Conservation (phyloP, 129 eudicot species). For the Artemisia tridentata region DNA sequence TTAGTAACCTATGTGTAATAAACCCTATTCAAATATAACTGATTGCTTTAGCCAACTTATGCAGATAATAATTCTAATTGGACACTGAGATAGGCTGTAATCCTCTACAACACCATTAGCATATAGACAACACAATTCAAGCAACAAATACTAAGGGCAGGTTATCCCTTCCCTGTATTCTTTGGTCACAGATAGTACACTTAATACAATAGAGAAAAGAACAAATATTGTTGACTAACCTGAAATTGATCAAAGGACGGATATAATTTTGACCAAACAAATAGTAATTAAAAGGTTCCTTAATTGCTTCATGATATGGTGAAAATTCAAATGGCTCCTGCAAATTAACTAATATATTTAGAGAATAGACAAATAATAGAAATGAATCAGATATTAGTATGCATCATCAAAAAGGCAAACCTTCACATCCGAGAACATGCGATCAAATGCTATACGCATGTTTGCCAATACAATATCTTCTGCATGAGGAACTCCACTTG, state of each 20-base stretch:
- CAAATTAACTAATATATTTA: conserved; percentile 27
- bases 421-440: conserved; percentile 76
- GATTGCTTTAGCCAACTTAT: background rate
- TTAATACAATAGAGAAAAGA: too few relatives aligned
- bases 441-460: conserved; percentile 83
- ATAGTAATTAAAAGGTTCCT: conserved; percentile 89
- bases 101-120: background rate
- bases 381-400: background rate
- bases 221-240: conserved; percentile 39
- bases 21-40: background rate
- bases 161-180: too few relatives aligned
- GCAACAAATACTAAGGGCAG: background rate
- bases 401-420: conserved; percentile 32
- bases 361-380: conserved; percentile 11
- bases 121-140: background rate
- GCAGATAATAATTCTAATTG: background rate
- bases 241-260: conserved; percentile 81
- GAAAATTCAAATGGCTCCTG: conserved; percentile 94
- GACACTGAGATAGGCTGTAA: background rate
- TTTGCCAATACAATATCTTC: conserved; percentile 74
- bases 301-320: conserved; percentile 83
- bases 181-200: too few relatives aligned
- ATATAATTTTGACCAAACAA: conserved; percentile 82
- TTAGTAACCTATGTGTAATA: too few relatives aligned
- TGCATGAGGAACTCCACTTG: conserved; percentile 71